A percentile compares a stretch with the other conserved stretches of the same genome.
These are phyloP conservation scores for Claviceps sp. DNA, from an alignment of 2,329 filamentous ascomycete genomes.

Conservation along the genomic window DNA sequence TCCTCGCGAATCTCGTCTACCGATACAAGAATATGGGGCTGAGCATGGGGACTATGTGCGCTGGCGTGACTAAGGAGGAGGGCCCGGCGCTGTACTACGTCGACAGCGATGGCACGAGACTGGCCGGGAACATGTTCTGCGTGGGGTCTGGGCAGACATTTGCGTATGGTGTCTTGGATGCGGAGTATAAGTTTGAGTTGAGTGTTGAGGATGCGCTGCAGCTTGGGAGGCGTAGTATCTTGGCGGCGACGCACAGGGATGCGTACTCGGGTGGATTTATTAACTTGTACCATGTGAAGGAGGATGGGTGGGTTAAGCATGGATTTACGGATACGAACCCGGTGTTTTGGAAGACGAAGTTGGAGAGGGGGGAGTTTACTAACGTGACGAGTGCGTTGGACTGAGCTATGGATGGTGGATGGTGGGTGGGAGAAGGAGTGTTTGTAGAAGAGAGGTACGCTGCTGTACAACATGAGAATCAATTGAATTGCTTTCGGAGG, in stretches of 20 bases:
- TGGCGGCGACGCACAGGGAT: conserved; percentile 92
- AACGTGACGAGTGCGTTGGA: conserved; percentile 75
- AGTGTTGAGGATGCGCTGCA: conserved; percentile 79
- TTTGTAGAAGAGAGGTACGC: background rate
- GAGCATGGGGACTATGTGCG: conserved; percentile 99
- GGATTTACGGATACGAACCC: conserved; percentile 97
- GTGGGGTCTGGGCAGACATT: conserved; percentile 98
- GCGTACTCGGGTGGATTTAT: conserved; percentile 98
- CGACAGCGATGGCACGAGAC: conserved; percentile 80
- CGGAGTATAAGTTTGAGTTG: conserved; percentile 86
- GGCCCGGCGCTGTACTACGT: conserved; percentile 98
- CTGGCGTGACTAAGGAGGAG: conserved; percentile 88
- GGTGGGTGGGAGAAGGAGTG: background rate
- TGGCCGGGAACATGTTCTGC: conserved; percentile 92
- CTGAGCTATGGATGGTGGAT: conserved; percentile 1
- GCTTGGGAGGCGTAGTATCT: conserved; percentile 79
- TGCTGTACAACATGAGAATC: background rate
- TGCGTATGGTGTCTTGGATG: conserved; percentile 93
- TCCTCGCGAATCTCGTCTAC: conserved; percentile 96
- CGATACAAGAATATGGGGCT: conserved; percentile 97
- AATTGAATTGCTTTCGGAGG: no score
- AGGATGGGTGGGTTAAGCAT: conserved; percentile 97
- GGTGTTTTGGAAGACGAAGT: conserved; percentile 99
- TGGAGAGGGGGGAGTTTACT: conserved; percentile 96
- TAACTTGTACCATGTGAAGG: conserved; percentile 98